phyloP scores from a whole-genome alignment of 345 rosid species.

The Firmiana major region DNA sequence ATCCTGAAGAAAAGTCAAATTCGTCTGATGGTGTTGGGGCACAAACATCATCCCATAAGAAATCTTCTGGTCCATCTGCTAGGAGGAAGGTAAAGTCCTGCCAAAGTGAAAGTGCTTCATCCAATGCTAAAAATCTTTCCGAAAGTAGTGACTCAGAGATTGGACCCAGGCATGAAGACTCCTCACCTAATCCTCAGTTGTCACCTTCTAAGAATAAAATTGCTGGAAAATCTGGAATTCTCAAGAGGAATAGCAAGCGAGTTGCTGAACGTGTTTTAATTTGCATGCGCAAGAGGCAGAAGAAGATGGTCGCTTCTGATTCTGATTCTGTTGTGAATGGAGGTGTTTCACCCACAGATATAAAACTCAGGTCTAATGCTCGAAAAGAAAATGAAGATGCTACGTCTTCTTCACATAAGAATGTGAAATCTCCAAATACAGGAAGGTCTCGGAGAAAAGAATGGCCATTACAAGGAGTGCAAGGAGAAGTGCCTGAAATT shows the following conservation, averaged over 20 bases:
- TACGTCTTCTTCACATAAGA: conserved; percentile 68
- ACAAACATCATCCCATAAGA: conserved; percentile 46
- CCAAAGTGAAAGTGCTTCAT: conserved; percentile 93
- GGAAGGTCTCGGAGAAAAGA: conserved; percentile 65
- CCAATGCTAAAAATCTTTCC: conserved; percentile 69
- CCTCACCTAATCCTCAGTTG: conserved; percentile 29
- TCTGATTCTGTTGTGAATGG: conserved; percentile 73
- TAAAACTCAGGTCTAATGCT: conserved; percentile 46
- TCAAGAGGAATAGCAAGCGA: conserved; percentile 87
- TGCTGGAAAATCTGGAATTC: conserved; percentile 53
- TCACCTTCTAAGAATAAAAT: conserved; percentile 61
- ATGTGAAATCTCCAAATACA: conserved; percentile 44
- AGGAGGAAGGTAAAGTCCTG: conserved; percentile 53
- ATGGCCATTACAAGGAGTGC: conserved; percentile 28
- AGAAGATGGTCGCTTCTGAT: conserved; percentile 64
- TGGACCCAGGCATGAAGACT: conserved; percentile 51
- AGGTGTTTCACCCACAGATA: conserved; percentile 40
- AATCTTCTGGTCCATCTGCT: conserved; percentile 42
- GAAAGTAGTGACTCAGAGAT: conserved; percentile 91
- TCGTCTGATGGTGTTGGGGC: conserved; percentile 51
- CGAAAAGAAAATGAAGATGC: conserved; percentile 79
- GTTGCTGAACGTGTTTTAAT: conserved; percentile 74
- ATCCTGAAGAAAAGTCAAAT: conserved; percentile 44
- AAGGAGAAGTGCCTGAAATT: conserved; percentile 28
- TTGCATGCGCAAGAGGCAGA: conserved; percentile 82